Conservation (phyloP, 495 filamentous ascomycete genomes). For the Penicillium desertorum region DNA sequence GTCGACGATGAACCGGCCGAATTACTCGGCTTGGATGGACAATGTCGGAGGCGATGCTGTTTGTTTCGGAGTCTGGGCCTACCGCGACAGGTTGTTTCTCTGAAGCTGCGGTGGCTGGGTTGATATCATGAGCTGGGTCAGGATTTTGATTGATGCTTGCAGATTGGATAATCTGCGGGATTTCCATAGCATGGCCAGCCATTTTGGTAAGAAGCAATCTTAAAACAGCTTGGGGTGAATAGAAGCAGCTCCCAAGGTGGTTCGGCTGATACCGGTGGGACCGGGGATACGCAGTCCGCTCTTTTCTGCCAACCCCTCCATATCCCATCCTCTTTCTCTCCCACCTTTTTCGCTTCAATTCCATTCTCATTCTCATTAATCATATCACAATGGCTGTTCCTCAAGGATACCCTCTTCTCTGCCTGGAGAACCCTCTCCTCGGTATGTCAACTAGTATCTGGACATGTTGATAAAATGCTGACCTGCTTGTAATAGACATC, state of each 20-base stretch:
- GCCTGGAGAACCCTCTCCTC: constrained; percentile 94
- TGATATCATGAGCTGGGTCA: constrained; percentile 70
- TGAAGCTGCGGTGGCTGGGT: constrained; percentile 72
- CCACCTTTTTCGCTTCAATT: constrained; percentile 19
- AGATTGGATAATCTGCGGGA: constrained; percentile 75
- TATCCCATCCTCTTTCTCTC: constrained; percentile 21
- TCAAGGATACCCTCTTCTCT: constrained; percentile 80
- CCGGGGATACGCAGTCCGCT: constrained; percentile 19
- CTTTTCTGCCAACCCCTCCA: constrained; percentile 33
- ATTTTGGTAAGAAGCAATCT: constrained; percentile 21
- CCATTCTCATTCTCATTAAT: constrained; percentile 4
- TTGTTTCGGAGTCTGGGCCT: constrained; percentile 50
- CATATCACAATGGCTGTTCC: constrained; percentile 61
- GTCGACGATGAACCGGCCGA: constrained; percentile 50
- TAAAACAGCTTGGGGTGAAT: constrained; percentile 3
- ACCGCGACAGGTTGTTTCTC: constrained; percentile 47
- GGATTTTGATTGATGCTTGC: constrained; percentile 71
- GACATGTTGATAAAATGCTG: constrained; percentile 18
- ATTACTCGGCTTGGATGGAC: constrained; percentile 55
- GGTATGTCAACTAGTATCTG: constrained; percentile 54
- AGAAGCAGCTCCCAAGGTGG: constrained; percentile 1
- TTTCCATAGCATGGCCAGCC: constrained; percentile 53
- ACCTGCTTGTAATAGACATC: constrained; percentile 63
- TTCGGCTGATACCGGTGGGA: constrained; percentile 9
- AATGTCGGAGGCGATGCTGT: constrained; percentile 46